phyloP scores from a whole-genome alignment of 495 filamentous ascomycete genomes.

The Aspergillus avenaceus region DNA sequence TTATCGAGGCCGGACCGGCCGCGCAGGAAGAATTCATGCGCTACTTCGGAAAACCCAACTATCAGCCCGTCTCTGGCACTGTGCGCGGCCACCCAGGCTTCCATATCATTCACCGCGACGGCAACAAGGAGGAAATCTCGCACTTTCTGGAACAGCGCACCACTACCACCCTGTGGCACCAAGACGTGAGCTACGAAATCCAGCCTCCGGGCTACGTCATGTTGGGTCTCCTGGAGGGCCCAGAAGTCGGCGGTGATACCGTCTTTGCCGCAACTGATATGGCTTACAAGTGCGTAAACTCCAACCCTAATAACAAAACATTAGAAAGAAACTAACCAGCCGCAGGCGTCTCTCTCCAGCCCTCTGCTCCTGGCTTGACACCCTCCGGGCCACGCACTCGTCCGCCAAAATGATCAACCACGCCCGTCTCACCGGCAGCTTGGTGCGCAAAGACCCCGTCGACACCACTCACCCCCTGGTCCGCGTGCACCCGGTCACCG shows the following conservation, averaged over 20 bases:
- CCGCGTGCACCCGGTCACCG: constrained; percentile 70
- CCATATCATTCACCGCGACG: constrained; percentile 59
- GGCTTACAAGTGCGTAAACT: constrained; percentile 56
- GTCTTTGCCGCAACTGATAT: constrained; percentile 72
- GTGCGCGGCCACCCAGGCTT: constrained; percentile 52
- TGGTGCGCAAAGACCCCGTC: constrained; percentile 67
- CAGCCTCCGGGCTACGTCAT: constrained; percentile 56
- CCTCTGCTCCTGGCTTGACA: constrained; percentile 70
- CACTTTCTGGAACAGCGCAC: constrained; percentile 52
- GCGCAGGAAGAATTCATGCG: constrained; percentile 56
- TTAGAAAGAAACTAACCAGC: background rate
- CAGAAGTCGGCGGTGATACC: constrained; percentile 69
- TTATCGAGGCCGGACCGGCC: constrained; percentile 63
- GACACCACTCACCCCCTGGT: constrained; percentile 69
- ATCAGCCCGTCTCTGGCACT: constrained; percentile 53
- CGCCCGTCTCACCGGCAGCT: constrained; percentile 54
- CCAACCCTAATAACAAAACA: background rate
- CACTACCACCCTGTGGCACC: constrained; percentile 55
- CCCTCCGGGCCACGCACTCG: constrained; percentile 66
- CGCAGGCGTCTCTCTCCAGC: constrained; percentile 54
- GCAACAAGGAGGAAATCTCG: constrained; percentile 51
- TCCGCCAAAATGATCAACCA: constrained; percentile 71
- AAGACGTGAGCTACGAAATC: constrained; percentile 58
- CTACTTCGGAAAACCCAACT: constrained; percentile 57
- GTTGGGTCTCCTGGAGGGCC: constrained; percentile 53